phyloP scores from a whole-genome alignment of 345 rosid genomes.

The Balakata baccata region DNA sequence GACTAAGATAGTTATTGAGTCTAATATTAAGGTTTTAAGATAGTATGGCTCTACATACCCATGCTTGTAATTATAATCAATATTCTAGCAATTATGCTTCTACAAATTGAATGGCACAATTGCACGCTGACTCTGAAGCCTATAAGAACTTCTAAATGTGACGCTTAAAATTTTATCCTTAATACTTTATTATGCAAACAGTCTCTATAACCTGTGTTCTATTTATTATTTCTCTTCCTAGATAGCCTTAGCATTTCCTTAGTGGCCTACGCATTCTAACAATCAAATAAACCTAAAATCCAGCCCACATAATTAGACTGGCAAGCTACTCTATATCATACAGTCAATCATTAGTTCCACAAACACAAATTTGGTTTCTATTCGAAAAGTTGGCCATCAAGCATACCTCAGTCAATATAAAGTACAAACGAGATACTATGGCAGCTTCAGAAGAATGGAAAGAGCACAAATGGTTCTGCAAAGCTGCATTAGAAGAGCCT shows the following conservation, averaged over 20 bases:
- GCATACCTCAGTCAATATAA: conserved; percentile 54
- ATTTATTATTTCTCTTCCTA: neutral
- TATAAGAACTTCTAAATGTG: too few species aligned
- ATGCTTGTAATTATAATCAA: too few species aligned
- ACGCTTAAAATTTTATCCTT: too few species aligned
- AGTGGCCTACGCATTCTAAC: neutral
- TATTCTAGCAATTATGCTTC: too few species aligned
- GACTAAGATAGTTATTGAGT: too few species aligned
- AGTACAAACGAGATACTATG: conserved; percentile 44
- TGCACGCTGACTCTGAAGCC: too few species aligned
- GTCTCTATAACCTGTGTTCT: neutral
- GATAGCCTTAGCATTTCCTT: neutral
- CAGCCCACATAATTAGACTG: neutral
- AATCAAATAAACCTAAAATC: neutral
- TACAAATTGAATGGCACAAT: too few species aligned
- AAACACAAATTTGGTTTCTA: neutral
- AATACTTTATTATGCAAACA: too few species aligned
- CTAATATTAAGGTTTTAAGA: too few species aligned
- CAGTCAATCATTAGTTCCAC: neutral
- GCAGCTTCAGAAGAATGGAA: conserved; percentile 44
- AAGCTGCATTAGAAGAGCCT: conserved; percentile 27
- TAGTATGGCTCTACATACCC: too few species aligned
- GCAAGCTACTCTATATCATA: neutral
- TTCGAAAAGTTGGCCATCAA: neutral
- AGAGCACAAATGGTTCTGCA: conserved; percentile 26